These are phyloP conservation scores for Diphasiastrum complanatum DNA, from an alignment of 83 land plant genomes.

Conservation along the genomic window DNA sequence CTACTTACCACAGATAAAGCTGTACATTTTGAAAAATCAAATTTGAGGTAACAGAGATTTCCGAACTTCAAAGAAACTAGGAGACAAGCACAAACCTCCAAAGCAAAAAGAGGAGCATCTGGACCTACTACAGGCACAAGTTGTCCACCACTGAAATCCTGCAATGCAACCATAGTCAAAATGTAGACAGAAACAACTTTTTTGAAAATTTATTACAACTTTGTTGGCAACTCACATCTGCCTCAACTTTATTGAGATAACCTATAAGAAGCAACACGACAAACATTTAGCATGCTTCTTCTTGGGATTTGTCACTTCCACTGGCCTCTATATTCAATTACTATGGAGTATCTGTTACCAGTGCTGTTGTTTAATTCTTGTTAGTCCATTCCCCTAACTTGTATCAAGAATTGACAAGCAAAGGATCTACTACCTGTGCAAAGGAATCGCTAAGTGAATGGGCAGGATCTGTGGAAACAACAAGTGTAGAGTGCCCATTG, in stretches of 20 bases:
- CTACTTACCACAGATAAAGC: no score
- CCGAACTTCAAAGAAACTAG: no score
- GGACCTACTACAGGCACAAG: conserved; percentile 76
- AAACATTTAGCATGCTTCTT: no score
- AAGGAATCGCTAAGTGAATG: conserved; percentile 90
- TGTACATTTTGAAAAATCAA: no score
- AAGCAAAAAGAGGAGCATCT: conserved; percentile 71
- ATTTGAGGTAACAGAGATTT: no score
- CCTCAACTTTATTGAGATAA: no score
- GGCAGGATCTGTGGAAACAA: conserved; percentile 88
- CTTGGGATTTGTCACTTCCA: no score
- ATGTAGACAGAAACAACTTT: neutral
- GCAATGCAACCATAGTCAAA: neutral
- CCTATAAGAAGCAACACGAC: no score
- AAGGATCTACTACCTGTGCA: conserved; percentile 49
- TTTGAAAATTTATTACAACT: neutral
- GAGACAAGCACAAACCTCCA: conserved; percentile 90
- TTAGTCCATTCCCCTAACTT: neutral
- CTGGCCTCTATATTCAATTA: no score
- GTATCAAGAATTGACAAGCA: neutral
- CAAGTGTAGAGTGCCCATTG: conserved; percentile 73
- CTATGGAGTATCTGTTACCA: neutral
- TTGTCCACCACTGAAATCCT: conserved; percentile 81
- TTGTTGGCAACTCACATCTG: neutral
- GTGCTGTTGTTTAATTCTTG: conserved; percentile 1